A percentile compares a stretch with the other conserved stretches of the same genome.
Evolutionary conservation across 768 basidiomycete species (phyloP).

Genomic region (Pleurotus djamor): DNA sequence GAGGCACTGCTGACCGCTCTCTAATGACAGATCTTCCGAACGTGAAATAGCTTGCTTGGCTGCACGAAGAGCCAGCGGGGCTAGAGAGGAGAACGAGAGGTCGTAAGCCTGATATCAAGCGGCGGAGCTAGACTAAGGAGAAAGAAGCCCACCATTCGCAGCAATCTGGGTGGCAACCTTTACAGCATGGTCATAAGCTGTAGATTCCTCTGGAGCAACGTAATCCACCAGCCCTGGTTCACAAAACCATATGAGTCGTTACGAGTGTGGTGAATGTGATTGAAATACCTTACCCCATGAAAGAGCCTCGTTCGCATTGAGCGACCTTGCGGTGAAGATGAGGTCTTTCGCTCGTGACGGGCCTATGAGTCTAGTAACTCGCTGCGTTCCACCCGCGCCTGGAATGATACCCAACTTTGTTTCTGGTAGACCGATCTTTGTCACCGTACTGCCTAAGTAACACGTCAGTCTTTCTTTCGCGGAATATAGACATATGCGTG

Average conservation of each 20-base stretch:
- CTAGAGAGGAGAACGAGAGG: constrained; percentile 30
- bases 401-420: constrained; percentile 80
- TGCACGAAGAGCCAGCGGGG: constrained; percentile 83
- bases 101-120: too few species aligned
- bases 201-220: constrained; percentile 55
- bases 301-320: constrained; percentile 67
- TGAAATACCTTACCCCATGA: constrained; percentile 55
- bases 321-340: constrained; percentile 75
- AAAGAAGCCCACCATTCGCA: constrained; percentile 49
- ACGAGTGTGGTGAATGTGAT: background rate
- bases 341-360: constrained; percentile 81
- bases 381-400: constrained; percentile 88
- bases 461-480: background rate
- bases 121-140: too few species aligned
- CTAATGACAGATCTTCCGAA: constrained; percentile 75
- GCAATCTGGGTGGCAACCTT: constrained; percentile 66
- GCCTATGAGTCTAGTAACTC: constrained; percentile 75
- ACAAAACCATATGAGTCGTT: background rate
- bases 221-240: constrained; percentile 79
- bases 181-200: constrained; percentile 71
- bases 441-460: constrained; percentile 54
- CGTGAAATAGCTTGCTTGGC: constrained; percentile 85
- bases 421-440: constrained; percentile 89
- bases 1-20: constrained; percentile 48
- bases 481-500: too few species aligned